These are phyloP conservation scores for Usnea hakonensis DNA, from an alignment of 495 filamentous ascomycete species.

Conservation along the genomic window DNA sequence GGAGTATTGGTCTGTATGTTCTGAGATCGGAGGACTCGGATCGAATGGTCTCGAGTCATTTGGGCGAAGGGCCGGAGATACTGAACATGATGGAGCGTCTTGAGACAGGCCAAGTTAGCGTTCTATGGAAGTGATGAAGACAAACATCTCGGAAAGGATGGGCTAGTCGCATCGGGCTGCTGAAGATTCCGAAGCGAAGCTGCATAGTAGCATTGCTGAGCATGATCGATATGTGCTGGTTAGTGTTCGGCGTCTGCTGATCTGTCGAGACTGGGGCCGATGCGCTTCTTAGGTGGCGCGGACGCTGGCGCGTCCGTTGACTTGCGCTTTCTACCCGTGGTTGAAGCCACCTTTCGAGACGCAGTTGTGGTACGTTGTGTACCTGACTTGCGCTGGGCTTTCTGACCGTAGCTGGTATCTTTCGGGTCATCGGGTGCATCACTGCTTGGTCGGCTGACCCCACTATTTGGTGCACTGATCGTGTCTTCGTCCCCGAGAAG, in stretches of 20 bases:
- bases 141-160: not conserved
- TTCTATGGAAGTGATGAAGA: not conserved
- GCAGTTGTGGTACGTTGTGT: too few relatives aligned
- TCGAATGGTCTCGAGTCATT: not conserved
- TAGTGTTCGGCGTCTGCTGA: not conserved
- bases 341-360: not conserved
- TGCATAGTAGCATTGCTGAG: not conserved
- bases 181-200: too few relatives aligned
- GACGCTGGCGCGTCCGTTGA: not conserved
- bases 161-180: not conserved
- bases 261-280: not conserved
- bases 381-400: not conserved
- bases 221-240: not conserved
- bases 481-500: not conserved
- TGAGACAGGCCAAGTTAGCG: not conserved
- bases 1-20: not conserved
- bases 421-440: slow-evolving; percentile 4
- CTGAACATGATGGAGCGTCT: not conserved
- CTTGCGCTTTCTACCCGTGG: slow-evolving; percentile 2
- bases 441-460: not conserved
- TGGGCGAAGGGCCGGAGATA: not conserved
- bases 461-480: not conserved
- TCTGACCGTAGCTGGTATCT: not conserved
- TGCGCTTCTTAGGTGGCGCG: slow-evolving; percentile 2
- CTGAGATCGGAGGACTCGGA: not conserved